Evolutionary conservation across 306 rosid genomes (phyloP), one percentile per base, ranked within the genome.

Genomic region (Prunus fruticosa): DNA sequence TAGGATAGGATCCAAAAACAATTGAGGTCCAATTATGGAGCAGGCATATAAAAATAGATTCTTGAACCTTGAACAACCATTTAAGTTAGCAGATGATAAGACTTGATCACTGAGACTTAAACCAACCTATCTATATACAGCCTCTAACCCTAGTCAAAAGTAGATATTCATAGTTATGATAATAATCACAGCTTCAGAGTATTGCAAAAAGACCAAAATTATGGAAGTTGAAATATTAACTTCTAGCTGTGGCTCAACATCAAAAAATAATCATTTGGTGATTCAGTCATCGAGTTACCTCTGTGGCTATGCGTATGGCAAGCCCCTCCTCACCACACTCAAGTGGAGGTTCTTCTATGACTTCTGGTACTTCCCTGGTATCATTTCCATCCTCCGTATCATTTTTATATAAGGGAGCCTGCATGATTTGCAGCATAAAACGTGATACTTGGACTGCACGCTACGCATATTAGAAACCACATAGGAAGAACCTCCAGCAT

Each of bases 371-470:
- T 67, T 86, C 89, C 60, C 69, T 38, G 50, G 73, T 64, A 73
- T 67, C 75, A 78, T 75, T 84, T 83, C 60, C 89, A 80, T 87
- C 69, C 64, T 67, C 91, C 38, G 63, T 73, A 75, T 87, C 90
- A 75, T 78, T 87, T 71, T 61, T 73, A 65, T 87, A 92, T 19
- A 90, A 84, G 45, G 97, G 93, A 75, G 84, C 85, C 86, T 89
- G 96, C 87, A 92, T 82, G 97, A 95, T 92, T 85, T 95, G 97
- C 86, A 95, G 85, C 97, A 95, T 92, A 79, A 92, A 95, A 30
- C 92, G 96, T 52, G 97, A 92, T 82, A 96, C 99, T 84, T 88
- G 97, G 78, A 95, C 96, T 27, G 90, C 97, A 79, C 88, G 91
- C 85, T 95, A 49, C 93, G 97, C 92, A 90, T 83, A 80, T 87